Evolutionary conservation across 2,329 filamentous ascomycete genomes (phyloP).

Genomic region (Nakataea oryzae): DNA sequence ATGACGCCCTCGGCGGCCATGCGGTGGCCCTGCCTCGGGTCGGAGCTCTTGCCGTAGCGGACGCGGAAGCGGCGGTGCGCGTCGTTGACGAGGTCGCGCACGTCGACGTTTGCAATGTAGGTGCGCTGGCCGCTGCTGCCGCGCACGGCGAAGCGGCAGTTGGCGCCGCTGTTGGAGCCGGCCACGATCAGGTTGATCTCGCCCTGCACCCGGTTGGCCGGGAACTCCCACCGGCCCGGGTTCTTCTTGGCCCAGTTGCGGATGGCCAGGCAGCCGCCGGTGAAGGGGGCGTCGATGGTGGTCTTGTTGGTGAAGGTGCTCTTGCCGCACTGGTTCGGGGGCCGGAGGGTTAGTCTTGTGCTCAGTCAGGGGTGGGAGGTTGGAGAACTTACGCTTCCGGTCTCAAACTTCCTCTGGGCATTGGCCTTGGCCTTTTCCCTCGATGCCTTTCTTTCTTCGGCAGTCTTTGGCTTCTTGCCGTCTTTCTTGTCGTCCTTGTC

Average conservation of each 20-base stretch:
- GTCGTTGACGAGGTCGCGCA: not conserved
- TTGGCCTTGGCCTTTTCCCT: not conserved
- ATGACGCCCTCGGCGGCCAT: not conserved
- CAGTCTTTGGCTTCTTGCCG: not conserved
- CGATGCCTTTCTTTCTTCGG: not conserved
- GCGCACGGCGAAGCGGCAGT: not conserved
- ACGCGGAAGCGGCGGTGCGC: not conserved
- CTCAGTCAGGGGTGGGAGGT: not conserved
- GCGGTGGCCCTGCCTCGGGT: not conserved
- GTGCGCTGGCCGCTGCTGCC: not conserved
- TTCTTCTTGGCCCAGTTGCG: not conserved
- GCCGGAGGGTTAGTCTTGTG: not conserved
- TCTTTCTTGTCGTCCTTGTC: not conserved
- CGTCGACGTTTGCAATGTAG: not conserved
- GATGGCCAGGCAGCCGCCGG: constrained; percentile 1
- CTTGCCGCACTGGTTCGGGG: not conserved
- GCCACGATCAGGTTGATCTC: not conserved
- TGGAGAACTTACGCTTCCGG: not conserved
- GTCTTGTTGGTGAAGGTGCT: constrained; percentile 1
- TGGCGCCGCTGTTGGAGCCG: constrained; percentile 1
- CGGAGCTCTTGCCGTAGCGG: not conserved
- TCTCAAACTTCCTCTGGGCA: not conserved
- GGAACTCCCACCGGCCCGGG: not conserved
- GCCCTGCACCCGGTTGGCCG: not conserved
- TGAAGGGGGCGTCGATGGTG: not conserved